phyloP scores from a whole-genome alignment of 331 rosid species.

The Malus hybrid region DNA sequence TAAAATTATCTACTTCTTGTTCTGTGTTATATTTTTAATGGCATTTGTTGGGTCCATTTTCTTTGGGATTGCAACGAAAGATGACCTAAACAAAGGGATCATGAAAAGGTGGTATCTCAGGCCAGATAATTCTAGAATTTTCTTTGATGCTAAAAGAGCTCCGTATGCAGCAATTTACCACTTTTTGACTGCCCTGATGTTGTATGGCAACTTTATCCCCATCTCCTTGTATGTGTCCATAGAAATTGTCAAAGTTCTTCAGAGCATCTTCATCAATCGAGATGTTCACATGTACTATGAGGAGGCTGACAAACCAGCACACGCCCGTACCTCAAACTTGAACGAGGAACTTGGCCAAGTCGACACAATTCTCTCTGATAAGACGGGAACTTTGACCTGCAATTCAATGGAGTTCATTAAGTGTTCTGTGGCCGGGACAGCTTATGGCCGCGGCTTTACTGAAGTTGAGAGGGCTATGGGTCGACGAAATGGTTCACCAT shows the following conservation, averaged over 20 bases:
- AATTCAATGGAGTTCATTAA: constrained; percentile 98
- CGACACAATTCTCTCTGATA: constrained; percentile 95
- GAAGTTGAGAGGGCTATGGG: constrained; percentile 76
- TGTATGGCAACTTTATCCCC: constrained; percentile 65
- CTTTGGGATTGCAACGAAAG: constrained; percentile 68
- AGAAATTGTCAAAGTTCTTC: constrained; percentile 94
- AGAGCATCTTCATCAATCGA: constrained; percentile 80
- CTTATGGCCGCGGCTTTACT: constrained; percentile 82
- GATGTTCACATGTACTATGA: constrained; percentile 87
- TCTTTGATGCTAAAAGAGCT: constrained; percentile 70
- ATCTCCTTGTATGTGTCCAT: constrained; percentile 87
- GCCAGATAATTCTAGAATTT: constrained; percentile 71
- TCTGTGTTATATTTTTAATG: constrained; percentile 57
- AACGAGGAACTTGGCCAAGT: constrained; percentile 99
- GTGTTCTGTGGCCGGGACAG: constrained; percentile 88
- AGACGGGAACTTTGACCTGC: constrained; percentile 98
- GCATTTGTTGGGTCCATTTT: constrained; percentile 73
- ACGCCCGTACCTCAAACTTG: constrained; percentile 90
- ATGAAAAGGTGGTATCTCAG: constrained; percentile 88
- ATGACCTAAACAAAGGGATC: constrained; percentile 58
- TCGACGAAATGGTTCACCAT: constrained; percentile 30
- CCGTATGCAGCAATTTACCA: constrained; percentile 60
- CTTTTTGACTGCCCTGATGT: constrained; percentile 80
- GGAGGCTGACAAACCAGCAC: constrained; percentile 85
- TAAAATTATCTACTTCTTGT: constrained; percentile 70